Evolutionary conservation across 2,329 filamentous ascomycete species (phyloP).

Genomic region (Trematosphaeria pertusa): DNA sequence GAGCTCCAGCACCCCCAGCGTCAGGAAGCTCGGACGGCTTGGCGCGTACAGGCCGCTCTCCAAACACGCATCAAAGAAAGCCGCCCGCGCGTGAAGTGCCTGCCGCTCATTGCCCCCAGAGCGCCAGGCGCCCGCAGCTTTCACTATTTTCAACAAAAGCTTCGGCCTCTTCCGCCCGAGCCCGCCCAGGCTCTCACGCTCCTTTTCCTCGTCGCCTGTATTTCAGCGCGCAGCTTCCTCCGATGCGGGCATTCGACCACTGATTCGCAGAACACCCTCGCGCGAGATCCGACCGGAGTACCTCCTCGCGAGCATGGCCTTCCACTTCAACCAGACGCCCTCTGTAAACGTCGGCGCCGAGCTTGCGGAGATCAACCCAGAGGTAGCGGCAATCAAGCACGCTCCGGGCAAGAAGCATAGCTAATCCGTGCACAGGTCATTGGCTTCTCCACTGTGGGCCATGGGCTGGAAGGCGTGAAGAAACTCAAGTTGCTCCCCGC

Average conservation of each 20-base stretch:
- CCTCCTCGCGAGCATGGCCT: conserved; percentile 63
- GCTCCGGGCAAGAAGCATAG: not conserved
- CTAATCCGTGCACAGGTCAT: conserved; percentile 61
- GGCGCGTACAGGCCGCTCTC: conserved; percentile 8
- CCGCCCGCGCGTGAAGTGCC: conserved; percentile 19
- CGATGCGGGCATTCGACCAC: conserved; percentile 35
- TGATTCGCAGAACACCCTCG: conserved; percentile 30
- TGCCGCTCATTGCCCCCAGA: conserved; percentile 25
- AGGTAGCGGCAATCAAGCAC: conserved; percentile 59
- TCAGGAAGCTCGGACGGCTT: conserved; percentile 17
- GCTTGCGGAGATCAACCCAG: conserved; percentile 80
- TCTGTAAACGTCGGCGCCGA: conserved; percentile 65
- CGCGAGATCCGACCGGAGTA: conserved; percentile 35
- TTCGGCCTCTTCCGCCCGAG: conserved; percentile 33
- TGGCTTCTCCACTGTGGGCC: conserved; percentile 71
- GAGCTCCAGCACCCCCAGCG: too few relatives aligned
- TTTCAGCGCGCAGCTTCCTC: conserved; percentile 29
- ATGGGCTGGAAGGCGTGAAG: conserved; percentile 72
- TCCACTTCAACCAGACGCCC: conserved; percentile 64
- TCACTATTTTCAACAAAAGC: conserved; percentile 31
- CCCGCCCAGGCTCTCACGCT: conserved; percentile 31
- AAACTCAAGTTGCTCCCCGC: conserved; percentile 81
- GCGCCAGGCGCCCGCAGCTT: conserved; percentile 23
- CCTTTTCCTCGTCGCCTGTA: conserved; percentile 27
- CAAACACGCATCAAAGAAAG: conserved; percentile 9